Evolutionary conservation across 2,329 filamentous ascomycete species (phyloP), one percentile per base, ranked within the genome.

Genomic region (Chrysoporthe puriensis): DNA sequence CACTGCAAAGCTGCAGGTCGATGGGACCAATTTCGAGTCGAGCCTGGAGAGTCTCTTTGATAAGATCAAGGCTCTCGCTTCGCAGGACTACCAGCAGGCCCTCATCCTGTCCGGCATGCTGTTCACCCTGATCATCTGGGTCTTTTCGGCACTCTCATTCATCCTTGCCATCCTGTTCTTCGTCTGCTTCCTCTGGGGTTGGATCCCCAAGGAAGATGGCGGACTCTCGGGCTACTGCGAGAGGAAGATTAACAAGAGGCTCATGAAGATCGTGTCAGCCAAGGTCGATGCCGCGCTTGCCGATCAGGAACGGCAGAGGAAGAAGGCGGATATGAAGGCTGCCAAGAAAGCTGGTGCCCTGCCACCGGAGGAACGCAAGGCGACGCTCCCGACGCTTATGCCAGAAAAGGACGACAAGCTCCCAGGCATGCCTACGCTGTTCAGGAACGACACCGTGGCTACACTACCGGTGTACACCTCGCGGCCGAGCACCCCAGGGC

Each of bases 271-370:
- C 72, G 94, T 98, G 4, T 89, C 89, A 65, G 86, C 84, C 74
- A 97, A 96, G 80, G 92, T 97, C 74, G 93, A 96, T 79, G 94
- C 93, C 77, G 95, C 94, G 0, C 81, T 98, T 36, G 91, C 90
- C 63, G 93, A 94, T 73, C 91, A 96, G 64, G 89, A 91, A 76
- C 84, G 83, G 70, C 87, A 85, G 73, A 83, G 85, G 72, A 79
- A 80, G 34, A 86, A 82, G 73, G 84, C 82, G 0, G 85, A 85
- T 70, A 66, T 79, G 36, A 85, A 80, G 73, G 81, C 79, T 21
- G 85, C 84, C 3, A 84, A 83, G 73, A 86, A 85, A 74, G 84
- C 83, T 54, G 85, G 87, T 63, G 86, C 86, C 62, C 83, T 84
- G 70, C 75, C 80, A 32, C 77, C 79, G 0, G 71, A 83, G 40